Conservation (phyloP, 305 asterid genomes). For the Fraxinus sp. region DNA sequence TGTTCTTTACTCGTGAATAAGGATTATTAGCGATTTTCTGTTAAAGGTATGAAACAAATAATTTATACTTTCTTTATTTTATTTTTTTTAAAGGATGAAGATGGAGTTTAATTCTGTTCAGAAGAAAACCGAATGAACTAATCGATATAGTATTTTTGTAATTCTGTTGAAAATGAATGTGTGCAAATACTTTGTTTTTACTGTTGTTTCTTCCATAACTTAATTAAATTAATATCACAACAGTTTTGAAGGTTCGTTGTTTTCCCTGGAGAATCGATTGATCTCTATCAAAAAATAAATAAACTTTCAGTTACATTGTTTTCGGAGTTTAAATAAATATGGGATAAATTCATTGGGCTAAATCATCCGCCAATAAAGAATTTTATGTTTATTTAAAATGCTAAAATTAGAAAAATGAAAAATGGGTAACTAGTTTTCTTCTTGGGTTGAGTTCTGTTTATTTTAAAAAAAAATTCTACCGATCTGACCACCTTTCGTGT, state of each 20-base stretch:
- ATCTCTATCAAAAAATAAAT: neutral
- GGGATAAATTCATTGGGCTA: neutral
- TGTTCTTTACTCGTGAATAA: neutral
- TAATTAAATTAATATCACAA: neutral
- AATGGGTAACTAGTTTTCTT: neutral
- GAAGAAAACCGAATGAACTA: neutral
- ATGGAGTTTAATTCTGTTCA: neutral
- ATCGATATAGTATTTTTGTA: neutral
- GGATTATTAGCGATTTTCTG: neutral
- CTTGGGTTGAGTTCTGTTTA: neutral
- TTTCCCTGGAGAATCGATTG: neutral
- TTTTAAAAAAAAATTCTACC: neutral
- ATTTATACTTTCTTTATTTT: neutral
- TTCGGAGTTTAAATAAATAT: neutral
- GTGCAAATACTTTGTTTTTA: neutral
- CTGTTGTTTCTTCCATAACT: neutral
- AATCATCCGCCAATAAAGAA: neutral
- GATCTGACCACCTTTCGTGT: neutral
- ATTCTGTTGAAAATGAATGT: neutral
- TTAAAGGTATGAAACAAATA: neutral
- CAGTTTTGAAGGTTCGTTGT: neutral
- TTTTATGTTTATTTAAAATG: neutral
- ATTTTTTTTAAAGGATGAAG: neutral
- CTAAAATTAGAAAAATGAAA: neutral
- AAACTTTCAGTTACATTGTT: neutral